Conservation (phyloP, 441 rosid genomes). For the Pelargonium australe region DNA sequence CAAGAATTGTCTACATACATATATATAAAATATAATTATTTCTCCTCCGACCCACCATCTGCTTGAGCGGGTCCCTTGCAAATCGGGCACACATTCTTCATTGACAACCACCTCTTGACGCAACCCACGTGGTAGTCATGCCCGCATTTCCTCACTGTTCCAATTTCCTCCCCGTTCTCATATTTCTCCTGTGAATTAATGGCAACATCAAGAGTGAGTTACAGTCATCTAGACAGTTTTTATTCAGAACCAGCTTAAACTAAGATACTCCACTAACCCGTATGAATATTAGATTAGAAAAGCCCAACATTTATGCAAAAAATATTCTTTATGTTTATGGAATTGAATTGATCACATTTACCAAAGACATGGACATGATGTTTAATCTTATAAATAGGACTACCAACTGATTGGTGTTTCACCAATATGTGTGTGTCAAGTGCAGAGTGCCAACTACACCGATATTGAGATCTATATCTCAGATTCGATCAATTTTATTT, state of each 20-base stretch:
- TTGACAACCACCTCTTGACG: slow-evolving; percentile 11
- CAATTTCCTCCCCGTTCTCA: slow-evolving; percentile 22
- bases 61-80: slow-evolving; percentile 10
- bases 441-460: not conserved
- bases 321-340: not conserved
- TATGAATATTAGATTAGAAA: not conserved
- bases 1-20: not conserved
- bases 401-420: too few relatives aligned
- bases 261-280: not conserved
- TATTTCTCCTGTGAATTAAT: slow-evolving; percentile 29
- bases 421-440: not conserved
- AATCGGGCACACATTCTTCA: slow-evolving; percentile 11
- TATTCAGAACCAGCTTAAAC: not conserved
- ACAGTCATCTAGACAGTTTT: not conserved
- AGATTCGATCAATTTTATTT: not conserved
- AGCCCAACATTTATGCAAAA: not conserved
- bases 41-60: slow-evolving; percentile 1
- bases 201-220: slow-evolving; percentile 4
- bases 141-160: slow-evolving; percentile 15
- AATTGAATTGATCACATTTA: not conserved
- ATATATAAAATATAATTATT: not conserved
- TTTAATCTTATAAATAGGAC: not conserved
- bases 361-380: not conserved
- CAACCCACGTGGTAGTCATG: slow-evolving; percentile 8
- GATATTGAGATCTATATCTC: not conserved